Conservation (phyloP, 257 asterid species). For the Nicotiana attenuata region DNA sequence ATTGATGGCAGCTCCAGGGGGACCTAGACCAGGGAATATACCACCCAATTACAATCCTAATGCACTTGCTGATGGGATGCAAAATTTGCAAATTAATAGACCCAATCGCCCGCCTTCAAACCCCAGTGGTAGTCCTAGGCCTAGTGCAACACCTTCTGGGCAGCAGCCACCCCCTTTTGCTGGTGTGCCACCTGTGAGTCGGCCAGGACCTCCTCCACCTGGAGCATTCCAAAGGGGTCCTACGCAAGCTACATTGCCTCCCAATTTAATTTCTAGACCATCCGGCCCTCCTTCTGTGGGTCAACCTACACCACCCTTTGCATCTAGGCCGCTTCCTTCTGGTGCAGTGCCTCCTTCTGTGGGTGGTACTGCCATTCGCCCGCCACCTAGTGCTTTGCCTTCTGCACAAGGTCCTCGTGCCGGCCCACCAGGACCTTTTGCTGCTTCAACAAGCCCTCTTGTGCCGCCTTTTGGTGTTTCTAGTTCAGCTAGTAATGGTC, state of each 20-base stretch:
- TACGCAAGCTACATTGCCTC: slow-evolving; percentile 46
- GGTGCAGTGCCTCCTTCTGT: slow-evolving; percentile 47
- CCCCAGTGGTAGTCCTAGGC: slow-evolving; percentile 40
- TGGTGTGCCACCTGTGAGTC: slow-evolving; percentile 29
- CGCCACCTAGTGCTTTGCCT: slow-evolving; percentile 27
- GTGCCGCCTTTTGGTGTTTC: slow-evolving; percentile 33
- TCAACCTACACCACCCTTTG: slow-evolving; percentile 61
- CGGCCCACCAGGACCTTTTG: slow-evolving; percentile 35
- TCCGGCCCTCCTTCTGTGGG: slow-evolving; percentile 46
- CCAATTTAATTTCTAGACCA: slow-evolving; percentile 49
- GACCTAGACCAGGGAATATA: slow-evolving; percentile 75
- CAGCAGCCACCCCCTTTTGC: slow-evolving; percentile 63
- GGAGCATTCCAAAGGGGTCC: slow-evolving; percentile 62
- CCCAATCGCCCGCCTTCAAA: slow-evolving; percentile 50
- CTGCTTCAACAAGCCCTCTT: not conserved
- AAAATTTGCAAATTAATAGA: slow-evolving; percentile 62
- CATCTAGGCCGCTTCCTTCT: slow-evolving; percentile 60
- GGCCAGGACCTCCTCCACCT: slow-evolving; percentile 79
- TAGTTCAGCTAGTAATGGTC: slow-evolving; percentile 58
- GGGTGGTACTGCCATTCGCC: slow-evolving; percentile 35
- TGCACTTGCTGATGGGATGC: slow-evolving; percentile 66
- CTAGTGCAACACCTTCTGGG: slow-evolving; percentile 54
- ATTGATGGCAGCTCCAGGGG: slow-evolving; percentile 78
- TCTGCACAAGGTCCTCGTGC: slow-evolving; percentile 33
- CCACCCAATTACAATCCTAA: slow-evolving; percentile 72